Conservation (phyloP, 2,329 filamentous ascomycete genomes). For the Hymenoscyphus albidus region DNA sequence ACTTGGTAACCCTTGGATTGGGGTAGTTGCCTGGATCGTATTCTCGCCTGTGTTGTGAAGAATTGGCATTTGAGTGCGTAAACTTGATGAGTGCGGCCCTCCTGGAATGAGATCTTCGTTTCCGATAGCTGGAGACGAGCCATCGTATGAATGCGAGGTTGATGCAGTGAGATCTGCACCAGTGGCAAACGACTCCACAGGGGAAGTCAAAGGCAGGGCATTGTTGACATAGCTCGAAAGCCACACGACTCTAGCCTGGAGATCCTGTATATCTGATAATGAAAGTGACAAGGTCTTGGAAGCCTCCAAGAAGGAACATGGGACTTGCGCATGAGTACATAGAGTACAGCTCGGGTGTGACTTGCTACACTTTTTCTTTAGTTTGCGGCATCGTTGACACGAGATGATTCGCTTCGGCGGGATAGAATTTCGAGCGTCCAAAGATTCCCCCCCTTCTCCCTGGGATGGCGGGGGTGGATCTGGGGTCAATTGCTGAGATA, state of each 20-base stretch:
- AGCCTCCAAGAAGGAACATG: slow-evolving; percentile 2
- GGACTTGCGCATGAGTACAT: background rate
- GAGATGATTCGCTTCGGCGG: background rate
- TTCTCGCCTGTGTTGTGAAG: background rate
- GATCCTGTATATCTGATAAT: background rate
- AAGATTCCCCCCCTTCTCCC: background rate
- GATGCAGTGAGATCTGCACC: background rate
- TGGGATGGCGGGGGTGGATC: background rate
- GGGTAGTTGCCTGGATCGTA: background rate
- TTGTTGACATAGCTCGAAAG: background rate
- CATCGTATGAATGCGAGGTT: background rate
- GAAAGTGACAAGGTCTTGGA: background rate
- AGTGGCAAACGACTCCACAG: background rate
- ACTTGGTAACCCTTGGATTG: background rate
- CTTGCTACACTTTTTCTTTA: slow-evolving; percentile 4
- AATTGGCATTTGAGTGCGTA: background rate
- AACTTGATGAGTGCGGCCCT: background rate
- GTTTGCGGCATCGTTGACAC: slow-evolving; percentile 3
- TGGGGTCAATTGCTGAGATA: slow-evolving; percentile 5
- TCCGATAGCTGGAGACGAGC: background rate
- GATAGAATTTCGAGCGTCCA: background rate
- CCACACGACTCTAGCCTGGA: background rate
- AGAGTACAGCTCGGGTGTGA: background rate
- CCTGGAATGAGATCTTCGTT: background rate
- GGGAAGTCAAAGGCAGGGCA: background rate